Evolutionary conservation across 768 basidiomycete species (phyloP), one percentile per base, ranked within the genome.

Genomic region (Lactarius indigo): DNA sequence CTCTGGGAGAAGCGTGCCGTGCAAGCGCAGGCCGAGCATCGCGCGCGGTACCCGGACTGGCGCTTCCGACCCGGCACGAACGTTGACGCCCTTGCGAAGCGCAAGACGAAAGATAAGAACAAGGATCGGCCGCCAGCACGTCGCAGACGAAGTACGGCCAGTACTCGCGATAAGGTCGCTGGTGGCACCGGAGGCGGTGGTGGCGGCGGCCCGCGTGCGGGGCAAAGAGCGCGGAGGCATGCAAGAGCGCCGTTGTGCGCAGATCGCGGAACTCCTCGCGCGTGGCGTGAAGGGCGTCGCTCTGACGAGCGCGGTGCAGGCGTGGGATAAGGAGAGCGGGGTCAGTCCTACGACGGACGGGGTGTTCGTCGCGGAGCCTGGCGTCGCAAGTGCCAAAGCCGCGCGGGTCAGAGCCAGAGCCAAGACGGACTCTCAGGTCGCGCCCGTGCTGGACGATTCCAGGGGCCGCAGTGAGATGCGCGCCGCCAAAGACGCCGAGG

Each of bases 21-120:
- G 50, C 78, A 83, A 6, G 91, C 91, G 0, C 87, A 88, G 72
- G 86, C 83, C 0, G 90, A 91, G 74, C 91, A 92, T 74, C 82
- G 90, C 61, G 80, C 80, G 58, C 81, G 84, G 64, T 92, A 92
- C 74, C 91, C 91, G 1, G 88, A 91, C 75, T 93, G 91, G 90
- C 81, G 91, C 59, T 93, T 91, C 75, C 82, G 88, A 58, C 90
- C 89, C 5, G 86, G 84, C n/a, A 76, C 82, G 20, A 82, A 79
- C 69, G 80, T 75, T 60, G 76, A 81, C 60, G 79, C 76, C 58
- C 31, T 66, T 33, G 65, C 61, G 56, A 71, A 66, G 42, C 64
- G 68, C 54, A 69, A 68, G 26, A 39, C 55, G n/a, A 77, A 72
- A 69, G 71, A 70, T 57, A 78, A 76, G 72, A 75, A 80, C 69